Evolutionary conservation across 2,329 filamentous ascomycete species (phyloP).

Genomic region (Ophiostoma piceae): DNA sequence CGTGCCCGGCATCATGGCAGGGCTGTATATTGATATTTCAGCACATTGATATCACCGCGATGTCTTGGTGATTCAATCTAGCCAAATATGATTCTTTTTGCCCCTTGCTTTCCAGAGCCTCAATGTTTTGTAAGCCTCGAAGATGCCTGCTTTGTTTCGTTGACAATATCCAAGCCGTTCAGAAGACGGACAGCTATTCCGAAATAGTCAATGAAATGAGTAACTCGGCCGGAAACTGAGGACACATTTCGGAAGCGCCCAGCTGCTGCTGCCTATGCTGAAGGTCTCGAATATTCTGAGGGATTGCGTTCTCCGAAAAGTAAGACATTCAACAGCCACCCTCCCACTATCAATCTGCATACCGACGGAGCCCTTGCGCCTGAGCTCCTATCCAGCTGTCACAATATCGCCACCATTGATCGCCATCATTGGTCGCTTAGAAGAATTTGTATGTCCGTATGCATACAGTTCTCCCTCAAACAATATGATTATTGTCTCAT

Average conservation of each 20-base stretch:
- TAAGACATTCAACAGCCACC: neutral
- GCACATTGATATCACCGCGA: neutral
- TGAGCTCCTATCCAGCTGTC: neutral
- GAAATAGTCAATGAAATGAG: neutral
- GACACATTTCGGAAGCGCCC: neutral
- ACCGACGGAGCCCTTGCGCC: neutral
- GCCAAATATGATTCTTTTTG: no score
- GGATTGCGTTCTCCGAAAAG: no score
- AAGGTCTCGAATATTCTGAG: neutral
- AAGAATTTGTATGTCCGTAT: neutral
- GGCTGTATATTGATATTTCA: neutral
- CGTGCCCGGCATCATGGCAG: neutral
- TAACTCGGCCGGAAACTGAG: neutral
- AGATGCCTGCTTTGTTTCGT: no score
- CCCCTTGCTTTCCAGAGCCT: no score
- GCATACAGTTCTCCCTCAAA: neutral
- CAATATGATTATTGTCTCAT: neutral
- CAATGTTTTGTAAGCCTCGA: no score
- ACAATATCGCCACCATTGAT: neutral
- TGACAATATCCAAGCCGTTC: no score
- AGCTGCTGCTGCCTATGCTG: neutral
- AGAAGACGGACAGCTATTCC: no score
- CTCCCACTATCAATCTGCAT: neutral
- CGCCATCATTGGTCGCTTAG: neutral
- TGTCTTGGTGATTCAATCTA: neutral